Percentiles rank a stretch among this genome's conserved stretches.
phyloP scores from a whole-genome alignment of 768 basidiomycete genomes.

The Pleurotus sapidus region DNA sequence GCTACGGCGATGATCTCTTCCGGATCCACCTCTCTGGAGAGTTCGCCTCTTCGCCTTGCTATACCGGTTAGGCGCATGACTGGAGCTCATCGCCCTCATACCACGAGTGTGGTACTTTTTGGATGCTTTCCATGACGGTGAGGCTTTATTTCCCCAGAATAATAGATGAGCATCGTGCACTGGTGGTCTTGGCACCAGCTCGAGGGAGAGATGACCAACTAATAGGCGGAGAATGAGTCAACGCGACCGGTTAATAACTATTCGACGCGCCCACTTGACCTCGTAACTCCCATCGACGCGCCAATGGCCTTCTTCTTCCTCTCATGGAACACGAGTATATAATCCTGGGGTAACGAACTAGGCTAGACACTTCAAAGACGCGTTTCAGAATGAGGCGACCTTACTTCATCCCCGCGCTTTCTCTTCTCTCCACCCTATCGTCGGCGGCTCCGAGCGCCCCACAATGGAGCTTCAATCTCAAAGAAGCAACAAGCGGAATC shows the following conservation, averaged over 20 bases:
- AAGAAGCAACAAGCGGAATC: slow-evolving; percentile 22
- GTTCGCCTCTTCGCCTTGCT: too few species aligned
- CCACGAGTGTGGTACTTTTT: neutral
- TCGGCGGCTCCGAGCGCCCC: slow-evolving; percentile 8
- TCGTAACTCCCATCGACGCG: neutral
- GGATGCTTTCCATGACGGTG: neutral
- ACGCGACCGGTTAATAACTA: neutral
- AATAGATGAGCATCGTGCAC: neutral
- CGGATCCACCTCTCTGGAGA: neutral
- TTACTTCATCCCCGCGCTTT: neutral
- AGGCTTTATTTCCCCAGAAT: neutral
- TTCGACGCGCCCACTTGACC: neutral
- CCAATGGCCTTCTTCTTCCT: too few species aligned
- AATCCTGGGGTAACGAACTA: too few species aligned
- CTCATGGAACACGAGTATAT: too few species aligned
- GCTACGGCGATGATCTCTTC: neutral
- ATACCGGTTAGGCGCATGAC: neutral
- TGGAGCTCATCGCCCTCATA: neutral
- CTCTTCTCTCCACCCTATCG: neutral
- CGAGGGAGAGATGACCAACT: neutral
- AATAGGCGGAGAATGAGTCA: neutral
- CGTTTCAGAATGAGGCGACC: neutral
- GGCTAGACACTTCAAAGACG: neutral
- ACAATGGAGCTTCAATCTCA: slow-evolving; percentile 20
- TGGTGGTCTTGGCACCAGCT: neutral